A percentile compares a stretch with the other conserved stretches of the same genome.
Conservation (phyloP, 805 yeast species). For the Hanseniaspora lachancei region DNA sequence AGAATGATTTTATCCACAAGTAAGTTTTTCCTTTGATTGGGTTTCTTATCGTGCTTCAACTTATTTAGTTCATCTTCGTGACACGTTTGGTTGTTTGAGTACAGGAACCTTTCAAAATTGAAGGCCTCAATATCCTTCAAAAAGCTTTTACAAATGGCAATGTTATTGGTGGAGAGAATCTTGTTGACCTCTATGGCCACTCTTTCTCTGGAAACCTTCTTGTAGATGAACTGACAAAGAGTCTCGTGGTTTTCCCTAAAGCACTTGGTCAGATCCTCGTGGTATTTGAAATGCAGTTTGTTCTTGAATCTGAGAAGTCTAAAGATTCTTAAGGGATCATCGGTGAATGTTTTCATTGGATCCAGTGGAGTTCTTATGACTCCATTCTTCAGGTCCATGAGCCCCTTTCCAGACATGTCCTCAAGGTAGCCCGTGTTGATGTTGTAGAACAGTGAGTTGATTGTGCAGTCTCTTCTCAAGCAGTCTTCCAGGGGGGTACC, state of each 20-base stretch:
- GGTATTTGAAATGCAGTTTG: constrained; percentile 52
- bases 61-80: not conserved
- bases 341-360: constrained; percentile 74
- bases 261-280: constrained; percentile 29
- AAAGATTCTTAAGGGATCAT: constrained; percentile 85
- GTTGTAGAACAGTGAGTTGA: constrained; percentile 85
- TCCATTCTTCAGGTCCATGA: constrained; percentile 57
- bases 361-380: constrained; percentile 70
- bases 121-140: not conserved
- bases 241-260: constrained; percentile 51
- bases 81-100: constrained; percentile 1
- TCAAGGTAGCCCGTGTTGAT: constrained; percentile 56
- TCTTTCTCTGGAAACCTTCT: constrained; percentile 79
- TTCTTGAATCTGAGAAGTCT: constrained; percentile 78
- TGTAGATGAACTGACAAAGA: constrained; percentile 45
- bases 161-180: constrained; percentile 31
- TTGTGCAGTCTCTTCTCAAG: constrained; percentile 82
- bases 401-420: constrained; percentile 69
- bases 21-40: not conserved
- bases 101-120: not conserved
- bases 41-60: not conserved
- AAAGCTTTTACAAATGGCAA: not conserved
- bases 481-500: constrained; percentile 94
- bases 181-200: constrained; percentile 77
- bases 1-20: not conserved